Percentiles rank a stretch among this genome's conserved stretches.
These are phyloP conservation scores for Epithemia pelagica DNA, from an alignment of 108 stramenopile genomes.

Conservation along the genomic window DNA sequence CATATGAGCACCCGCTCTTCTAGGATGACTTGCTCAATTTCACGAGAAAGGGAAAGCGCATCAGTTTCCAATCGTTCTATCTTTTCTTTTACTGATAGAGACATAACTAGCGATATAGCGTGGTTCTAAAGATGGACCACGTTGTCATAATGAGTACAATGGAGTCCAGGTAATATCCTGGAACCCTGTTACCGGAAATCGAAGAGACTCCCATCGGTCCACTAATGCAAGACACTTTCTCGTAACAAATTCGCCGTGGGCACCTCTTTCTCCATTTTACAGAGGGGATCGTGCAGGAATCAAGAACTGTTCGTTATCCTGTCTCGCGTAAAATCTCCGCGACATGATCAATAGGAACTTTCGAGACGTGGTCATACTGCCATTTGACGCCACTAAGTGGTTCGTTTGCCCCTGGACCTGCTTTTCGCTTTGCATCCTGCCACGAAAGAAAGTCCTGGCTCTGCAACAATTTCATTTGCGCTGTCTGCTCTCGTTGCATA, in stretches of 20 bases:
- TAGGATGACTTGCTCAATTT: background rate
- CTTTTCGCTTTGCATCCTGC: slow-evolving; percentile 17
- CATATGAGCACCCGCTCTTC: background rate
- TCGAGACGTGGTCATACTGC: background rate
- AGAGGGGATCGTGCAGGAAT: too few relatives aligned
- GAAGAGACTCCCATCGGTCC: too few relatives aligned
- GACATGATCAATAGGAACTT: background rate
- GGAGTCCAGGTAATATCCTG: too few relatives aligned
- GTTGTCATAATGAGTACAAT: too few relatives aligned
- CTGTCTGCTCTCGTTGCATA: slow-evolving; percentile 59
- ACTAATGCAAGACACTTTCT: too few relatives aligned
- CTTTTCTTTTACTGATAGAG: background rate
- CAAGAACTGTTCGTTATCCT: too few relatives aligned
- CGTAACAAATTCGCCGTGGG: too few relatives aligned
- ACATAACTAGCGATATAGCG: background rate
- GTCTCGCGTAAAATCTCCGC: background rate
- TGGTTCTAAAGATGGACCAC: too few relatives aligned
- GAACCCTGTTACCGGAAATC: too few relatives aligned
- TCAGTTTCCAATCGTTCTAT: background rate
- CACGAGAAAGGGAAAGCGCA: background rate
- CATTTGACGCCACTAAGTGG: background rate
- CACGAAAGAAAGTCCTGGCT: slow-evolving; percentile 55
- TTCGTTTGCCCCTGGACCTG: background rate
- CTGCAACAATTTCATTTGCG: slow-evolving; percentile 44
- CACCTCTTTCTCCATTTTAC: too few relatives aligned